Base-by-base conservation (phyloP, 331 rosid genomes). In the Erythrophleum ivorense region DNA sequence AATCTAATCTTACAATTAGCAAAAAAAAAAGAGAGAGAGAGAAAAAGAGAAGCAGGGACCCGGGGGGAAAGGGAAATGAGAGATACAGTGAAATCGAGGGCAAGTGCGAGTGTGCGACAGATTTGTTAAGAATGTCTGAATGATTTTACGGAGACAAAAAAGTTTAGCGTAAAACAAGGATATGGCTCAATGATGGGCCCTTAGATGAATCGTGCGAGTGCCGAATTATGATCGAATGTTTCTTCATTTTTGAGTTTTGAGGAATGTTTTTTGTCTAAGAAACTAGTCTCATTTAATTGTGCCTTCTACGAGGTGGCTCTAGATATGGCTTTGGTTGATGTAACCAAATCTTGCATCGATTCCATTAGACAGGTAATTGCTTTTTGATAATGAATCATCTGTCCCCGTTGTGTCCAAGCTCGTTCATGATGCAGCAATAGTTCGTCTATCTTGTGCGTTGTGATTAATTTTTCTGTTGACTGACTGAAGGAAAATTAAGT, bases 261-360 rank as follows among this genome's bases (percentile, higher is more conserved):
- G 74, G 55, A 9, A 11, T 43, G 74, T n/a, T 10, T 45, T 69
- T 69, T 21, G 18, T 21, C 10, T 19, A 10, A 45, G 55, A 45
- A 43, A 69, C 38, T 69, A 36, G 15, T 4, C 9, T 9, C 48
- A 0, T 49, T 72, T 31, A 48, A 33, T 34, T 31, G 45, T 38
- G 31, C 19, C 38, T 73, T 80, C 67, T 6, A 52, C 57, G 72
- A 71, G 45, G 62, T 54, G 41, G 54, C 16, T 63, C 60, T 14
- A 86, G 82, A 63, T 31, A 94, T 94, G 98, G 97, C 95, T 69
- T 73, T 86, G 76, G 84, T 90, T 52, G 95, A 94, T 83, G 88
- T 94, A 78, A 85, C 89, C 81, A 92, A 87, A 84, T 80, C 92
- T 59, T 90, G 95, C 80, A 84, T 90, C 71, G 97, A 94, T 67